Evolutionary conservation across 768 basidiomycete genomes (phyloP).

Genomic region (Suillus paluster): DNA sequence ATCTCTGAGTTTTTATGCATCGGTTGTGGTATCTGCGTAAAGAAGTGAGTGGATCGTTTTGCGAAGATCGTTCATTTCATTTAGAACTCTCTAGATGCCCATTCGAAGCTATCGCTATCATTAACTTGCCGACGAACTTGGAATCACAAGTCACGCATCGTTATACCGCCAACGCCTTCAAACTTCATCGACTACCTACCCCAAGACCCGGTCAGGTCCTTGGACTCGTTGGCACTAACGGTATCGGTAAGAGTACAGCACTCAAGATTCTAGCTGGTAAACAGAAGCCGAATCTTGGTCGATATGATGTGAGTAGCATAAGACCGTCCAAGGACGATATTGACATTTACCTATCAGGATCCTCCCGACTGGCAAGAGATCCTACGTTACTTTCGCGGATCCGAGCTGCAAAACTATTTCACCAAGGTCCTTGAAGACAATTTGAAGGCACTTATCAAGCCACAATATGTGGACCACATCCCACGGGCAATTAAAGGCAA

Average conservation of each 20-base stretch:
- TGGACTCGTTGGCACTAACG: conserved; percentile 98
- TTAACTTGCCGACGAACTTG: conserved; percentile 97
- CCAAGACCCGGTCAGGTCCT: conserved; percentile 97
- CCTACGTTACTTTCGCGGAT: conserved; percentile 96
- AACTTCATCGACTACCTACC: conserved; percentile 96
- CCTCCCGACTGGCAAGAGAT: conserved; percentile 99
- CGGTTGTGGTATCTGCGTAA: conserved; percentile 99
- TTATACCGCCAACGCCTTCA: conserved; percentile 98
- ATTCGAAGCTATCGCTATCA: conserved; percentile 98
- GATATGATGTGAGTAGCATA: conserved; percentile 77
- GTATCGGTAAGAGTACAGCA: conserved; percentile 99
- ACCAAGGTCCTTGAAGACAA: conserved; percentile 99
- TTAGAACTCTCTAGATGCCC: conserved; percentile 73
- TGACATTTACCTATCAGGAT: conserved; percentile 54
- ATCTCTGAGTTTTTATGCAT: conserved; percentile 99
- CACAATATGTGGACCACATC: conserved; percentile 99
- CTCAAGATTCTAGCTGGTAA: conserved; percentile 97
- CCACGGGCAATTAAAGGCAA: conserved; percentile 92
- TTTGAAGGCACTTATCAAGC: conserved; percentile 97
- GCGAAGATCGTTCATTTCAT: neutral
- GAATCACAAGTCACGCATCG: conserved; percentile 97
- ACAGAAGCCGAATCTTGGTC: conserved; percentile 95
- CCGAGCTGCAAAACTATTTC: conserved; percentile 99
- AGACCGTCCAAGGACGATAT: conserved; percentile 3
- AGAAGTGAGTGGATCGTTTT: conserved; percentile 71